Evolutionary conservation across 2,329 filamentous ascomycete genomes (phyloP).

Genomic region (Ceratocystis huliohia): DNA sequence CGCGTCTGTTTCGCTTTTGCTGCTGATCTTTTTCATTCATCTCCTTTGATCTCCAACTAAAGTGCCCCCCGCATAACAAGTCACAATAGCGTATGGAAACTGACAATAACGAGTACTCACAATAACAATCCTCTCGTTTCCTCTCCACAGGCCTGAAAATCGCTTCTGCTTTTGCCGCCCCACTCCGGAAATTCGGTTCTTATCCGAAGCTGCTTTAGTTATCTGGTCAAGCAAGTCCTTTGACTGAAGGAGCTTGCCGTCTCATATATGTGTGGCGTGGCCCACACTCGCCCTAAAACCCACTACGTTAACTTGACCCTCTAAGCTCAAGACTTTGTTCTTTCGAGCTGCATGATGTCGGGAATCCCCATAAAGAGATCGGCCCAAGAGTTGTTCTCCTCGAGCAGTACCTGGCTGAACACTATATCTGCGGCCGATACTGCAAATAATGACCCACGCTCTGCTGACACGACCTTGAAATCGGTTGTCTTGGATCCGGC

Average conservation of each 20-base stretch:
- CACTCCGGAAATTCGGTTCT: neutral
- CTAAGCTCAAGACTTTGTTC: neutral
- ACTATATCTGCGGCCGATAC: neutral
- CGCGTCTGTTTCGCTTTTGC: neutral
- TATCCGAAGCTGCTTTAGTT: neutral
- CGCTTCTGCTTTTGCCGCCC: neutral
- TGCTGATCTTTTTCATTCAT: neutral
- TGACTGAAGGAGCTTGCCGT: neutral
- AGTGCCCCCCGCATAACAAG: neutral
- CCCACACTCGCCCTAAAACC: neutral
- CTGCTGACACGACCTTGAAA: neutral
- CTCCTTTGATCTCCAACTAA: neutral
- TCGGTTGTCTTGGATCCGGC: neutral
- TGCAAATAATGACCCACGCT: neutral
- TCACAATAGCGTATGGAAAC: too few relatives aligned
- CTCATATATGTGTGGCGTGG: neutral
- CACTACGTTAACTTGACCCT: neutral
- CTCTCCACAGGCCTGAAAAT: neutral
- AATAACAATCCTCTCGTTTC: too few relatives aligned
- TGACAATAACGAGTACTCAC: too few relatives aligned
- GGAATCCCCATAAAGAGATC: slow-evolving; percentile 12
- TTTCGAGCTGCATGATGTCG: slow-evolving; percentile 2
- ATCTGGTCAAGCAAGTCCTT: neutral
- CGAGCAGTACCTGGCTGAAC: neutral
- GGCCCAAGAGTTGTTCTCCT: slow-evolving; percentile 6